A percentile compares a stretch with the other conserved stretches of the same genome.
phyloP scores from a whole-genome alignment of 192 early-diverging fungal species.

The Spizellomyces sp. region DNA sequence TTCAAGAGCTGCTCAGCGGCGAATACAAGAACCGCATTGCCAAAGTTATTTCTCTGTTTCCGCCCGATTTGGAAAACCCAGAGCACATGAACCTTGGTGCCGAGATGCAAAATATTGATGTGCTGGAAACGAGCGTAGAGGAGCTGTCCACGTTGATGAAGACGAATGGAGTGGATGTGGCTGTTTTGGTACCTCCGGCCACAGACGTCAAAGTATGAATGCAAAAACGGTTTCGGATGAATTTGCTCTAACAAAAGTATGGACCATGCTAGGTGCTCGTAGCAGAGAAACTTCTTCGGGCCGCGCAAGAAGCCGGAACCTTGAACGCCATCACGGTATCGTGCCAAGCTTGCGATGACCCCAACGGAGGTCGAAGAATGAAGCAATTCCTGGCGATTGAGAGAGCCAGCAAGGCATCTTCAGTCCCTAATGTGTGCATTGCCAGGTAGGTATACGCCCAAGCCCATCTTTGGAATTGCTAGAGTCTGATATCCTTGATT shows the following conservation, averaged over 20 bases:
- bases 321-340: no score
- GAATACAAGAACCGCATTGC: background rate
- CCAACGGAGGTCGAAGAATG: no score
- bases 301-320: no score
- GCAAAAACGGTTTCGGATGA: no score
- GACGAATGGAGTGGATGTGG: constrained; percentile 4
- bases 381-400: no score
- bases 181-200: constrained; percentile 9
- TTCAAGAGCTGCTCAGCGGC: background rate
- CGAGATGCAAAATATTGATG: no score
- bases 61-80: background rate
- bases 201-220: background rate
- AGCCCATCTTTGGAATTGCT: background rate
- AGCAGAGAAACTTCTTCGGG: no score
- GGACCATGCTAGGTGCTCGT: background rate
- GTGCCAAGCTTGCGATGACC: no score
- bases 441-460: background rate
- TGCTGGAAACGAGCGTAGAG: no score
- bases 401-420: no score
- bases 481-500: background rate
- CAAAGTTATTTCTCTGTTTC: background rate
- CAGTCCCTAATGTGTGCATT: background rate
- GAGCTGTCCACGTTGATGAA: no score
- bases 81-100: background rate
- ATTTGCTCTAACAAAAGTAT: background rate